Percentiles rank a stretch among this genome's conserved stretches.
Conservation (phyloP, 257 asterid genomes). For the Asclepias syriaca region DNA sequence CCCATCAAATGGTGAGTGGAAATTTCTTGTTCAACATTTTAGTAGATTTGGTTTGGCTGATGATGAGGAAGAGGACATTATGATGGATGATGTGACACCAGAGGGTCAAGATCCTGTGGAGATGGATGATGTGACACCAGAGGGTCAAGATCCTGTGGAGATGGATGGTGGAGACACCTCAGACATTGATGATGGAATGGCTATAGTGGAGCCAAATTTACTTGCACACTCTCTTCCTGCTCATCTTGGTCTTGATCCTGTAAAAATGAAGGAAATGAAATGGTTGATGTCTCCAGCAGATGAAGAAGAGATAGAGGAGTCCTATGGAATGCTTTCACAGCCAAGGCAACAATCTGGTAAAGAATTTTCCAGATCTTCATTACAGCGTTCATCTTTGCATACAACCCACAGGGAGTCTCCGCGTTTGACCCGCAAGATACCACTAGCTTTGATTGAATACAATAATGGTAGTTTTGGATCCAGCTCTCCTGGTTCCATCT, state of each 20-base stretch:
- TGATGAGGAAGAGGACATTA: conserved; percentile 84
- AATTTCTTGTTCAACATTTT: conserved; percentile 77
- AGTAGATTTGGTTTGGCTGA: conserved; percentile 90
- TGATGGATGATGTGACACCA: conserved; percentile 59
- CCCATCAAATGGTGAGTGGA: conserved; percentile 62
- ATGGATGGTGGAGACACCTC: conserved; percentile 47
- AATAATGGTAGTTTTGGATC: conserved; percentile 66
- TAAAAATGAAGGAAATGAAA: conserved; percentile 73
- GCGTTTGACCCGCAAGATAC: conserved; percentile 66
- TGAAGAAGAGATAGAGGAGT: conserved; percentile 59
- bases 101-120: conserved; percentile 44
- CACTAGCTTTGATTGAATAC: conserved; percentile 75
- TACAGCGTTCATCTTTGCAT: conserved; percentile 36
- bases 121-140: conserved; percentile 48
- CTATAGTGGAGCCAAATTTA: conserved; percentile 36
- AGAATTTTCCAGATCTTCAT: conserved; percentile 61
- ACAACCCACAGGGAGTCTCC: conserved; percentile 34
- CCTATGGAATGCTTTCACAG: conserved; percentile 29
- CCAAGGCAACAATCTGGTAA: conserved; percentile 39
- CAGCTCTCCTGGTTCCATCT: conserved; percentile 60
- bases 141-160: conserved; percentile 41
- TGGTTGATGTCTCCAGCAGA: conserved; percentile 63
- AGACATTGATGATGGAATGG: conserved; percentile 52
- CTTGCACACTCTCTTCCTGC: conserved; percentile 97
- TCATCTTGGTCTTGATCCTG: conserved; percentile 92